These are phyloP conservation scores for Fusarium falciforme DNA, from an alignment of 2,329 filamentous ascomycete genomes.

Conservation along the genomic window DNA sequence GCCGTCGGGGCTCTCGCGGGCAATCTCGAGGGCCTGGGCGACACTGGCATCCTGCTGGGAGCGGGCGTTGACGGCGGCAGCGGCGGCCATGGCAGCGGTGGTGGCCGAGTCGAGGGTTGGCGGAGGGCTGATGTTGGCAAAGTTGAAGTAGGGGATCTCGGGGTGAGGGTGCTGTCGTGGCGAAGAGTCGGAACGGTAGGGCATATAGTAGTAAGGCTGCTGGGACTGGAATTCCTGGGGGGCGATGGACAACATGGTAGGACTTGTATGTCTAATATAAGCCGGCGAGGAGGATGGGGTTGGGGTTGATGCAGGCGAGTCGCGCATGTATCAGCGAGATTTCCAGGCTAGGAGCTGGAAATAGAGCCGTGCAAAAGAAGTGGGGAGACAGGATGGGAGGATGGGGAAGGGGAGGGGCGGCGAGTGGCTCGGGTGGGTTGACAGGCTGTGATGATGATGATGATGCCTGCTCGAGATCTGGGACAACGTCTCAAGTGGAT, in stretches of 20 bases:
- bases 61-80: constrained; percentile 26
- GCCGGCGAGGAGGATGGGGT: constrained; percentile 42
- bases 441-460: constrained; percentile 32
- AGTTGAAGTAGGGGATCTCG: constrained; percentile 36
- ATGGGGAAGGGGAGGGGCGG: constrained; percentile 15
- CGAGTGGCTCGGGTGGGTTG: constrained; percentile 34
- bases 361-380: constrained; percentile 41
- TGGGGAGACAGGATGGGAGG: constrained; percentile 36
- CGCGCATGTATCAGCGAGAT: constrained; percentile 46
- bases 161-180: constrained; percentile 38
- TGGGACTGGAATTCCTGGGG: constrained; percentile 42
- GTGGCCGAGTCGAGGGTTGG: constrained; percentile 23
- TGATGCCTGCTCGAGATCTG: constrained; percentile 43
- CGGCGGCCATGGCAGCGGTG: constrained; percentile 35
- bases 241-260: constrained; percentile 46
- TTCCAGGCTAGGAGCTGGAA: constrained; percentile 45
- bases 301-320: constrained; percentile 45
- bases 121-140: constrained; percentile 27
- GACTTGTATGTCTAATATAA: constrained; percentile 46
- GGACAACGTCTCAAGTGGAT: constrained; percentile 42
- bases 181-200: constrained; percentile 27
- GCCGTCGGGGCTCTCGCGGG: constrained; percentile 77
- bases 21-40: constrained; percentile 78
- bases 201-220: constrained; percentile 41
- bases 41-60: constrained; percentile 58